phyloP scores from a whole-genome alignment of 2,329 filamentous ascomycete species.

The Aquanectria penicillioides region DNA sequence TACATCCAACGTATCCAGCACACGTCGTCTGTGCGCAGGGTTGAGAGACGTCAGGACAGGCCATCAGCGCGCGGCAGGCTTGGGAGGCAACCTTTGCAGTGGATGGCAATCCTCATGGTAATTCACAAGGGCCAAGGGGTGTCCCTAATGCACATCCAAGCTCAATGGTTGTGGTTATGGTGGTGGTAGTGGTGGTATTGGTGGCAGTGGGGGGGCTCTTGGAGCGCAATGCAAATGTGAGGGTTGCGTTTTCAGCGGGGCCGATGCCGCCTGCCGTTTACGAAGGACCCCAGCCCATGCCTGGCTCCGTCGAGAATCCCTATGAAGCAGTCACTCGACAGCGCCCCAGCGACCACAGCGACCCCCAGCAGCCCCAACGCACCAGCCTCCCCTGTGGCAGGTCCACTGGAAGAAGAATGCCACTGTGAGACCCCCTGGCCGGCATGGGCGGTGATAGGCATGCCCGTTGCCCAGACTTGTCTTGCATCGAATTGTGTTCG shows the following conservation, averaged over 20 bases:
- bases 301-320: no score
- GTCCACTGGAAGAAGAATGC: not conserved
- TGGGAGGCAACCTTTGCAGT: not conserved
- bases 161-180: no score
- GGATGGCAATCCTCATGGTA: conserved; percentile 9
- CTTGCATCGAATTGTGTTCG: conserved; percentile 13
- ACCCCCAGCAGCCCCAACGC: not conserved
- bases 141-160: not conserved
- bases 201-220: no score
- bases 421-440: not conserved
- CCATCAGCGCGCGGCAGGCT: not conserved
- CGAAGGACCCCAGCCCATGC: not conserved
- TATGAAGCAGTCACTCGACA: not conserved
- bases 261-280: conserved; percentile 4
- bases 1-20: no score
- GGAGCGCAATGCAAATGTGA: not conserved
- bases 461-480: conserved; percentile 20
- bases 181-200: no score
- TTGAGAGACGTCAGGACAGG: no score
- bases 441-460: not conserved
- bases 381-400: not conserved
- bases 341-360: no score
- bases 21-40: no score
- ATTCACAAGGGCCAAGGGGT: conserved; percentile 2
- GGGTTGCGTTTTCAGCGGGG: conserved; percentile 7